Evolutionary conservation across 2,329 filamentous ascomycete genomes (phyloP).

Genomic region (Monosporascus sp.): DNA sequence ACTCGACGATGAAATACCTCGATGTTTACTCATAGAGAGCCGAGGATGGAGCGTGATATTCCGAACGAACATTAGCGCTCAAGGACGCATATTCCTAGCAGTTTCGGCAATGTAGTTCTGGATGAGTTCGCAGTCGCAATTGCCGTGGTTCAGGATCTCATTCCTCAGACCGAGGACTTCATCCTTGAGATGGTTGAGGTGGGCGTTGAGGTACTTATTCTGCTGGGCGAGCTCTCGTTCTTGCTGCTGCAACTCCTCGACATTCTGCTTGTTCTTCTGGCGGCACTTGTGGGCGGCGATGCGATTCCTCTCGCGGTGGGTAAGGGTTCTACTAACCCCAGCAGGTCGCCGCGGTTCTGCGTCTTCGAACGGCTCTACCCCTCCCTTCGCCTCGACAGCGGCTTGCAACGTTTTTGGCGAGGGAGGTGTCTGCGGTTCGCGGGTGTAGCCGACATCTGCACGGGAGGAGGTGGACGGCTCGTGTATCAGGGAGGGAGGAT

Average conservation of each 20-base stretch:
- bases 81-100: not conserved
- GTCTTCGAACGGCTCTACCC: too few species aligned
- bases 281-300: constrained; percentile 51
- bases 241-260: constrained; percentile 38
- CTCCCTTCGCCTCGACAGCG: not conserved
- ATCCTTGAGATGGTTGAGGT: constrained; percentile 17
- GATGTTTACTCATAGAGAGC: not conserved
- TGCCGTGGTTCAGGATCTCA: constrained; percentile 25
- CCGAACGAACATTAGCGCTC: not conserved
- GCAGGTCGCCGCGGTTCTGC: too few species aligned
- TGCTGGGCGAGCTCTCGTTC: constrained; percentile 20
- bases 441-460: not conserved
- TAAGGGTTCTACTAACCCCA: not conserved
- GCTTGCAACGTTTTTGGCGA: not conserved
- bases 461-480: not conserved
- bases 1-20: not conserved
- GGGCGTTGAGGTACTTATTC: constrained; percentile 16
- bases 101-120: constrained; percentile 13
- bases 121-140: constrained; percentile 22
- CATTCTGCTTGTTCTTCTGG: constrained; percentile 50
- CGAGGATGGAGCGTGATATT: not conserved
- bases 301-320: constrained; percentile 37
- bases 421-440: not conserved
- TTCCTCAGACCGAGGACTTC: constrained; percentile 24
- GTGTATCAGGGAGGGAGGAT: not conserved